Conservation (phyloP, 306 rosid genomes). For the Fagus sylvatica region DNA sequence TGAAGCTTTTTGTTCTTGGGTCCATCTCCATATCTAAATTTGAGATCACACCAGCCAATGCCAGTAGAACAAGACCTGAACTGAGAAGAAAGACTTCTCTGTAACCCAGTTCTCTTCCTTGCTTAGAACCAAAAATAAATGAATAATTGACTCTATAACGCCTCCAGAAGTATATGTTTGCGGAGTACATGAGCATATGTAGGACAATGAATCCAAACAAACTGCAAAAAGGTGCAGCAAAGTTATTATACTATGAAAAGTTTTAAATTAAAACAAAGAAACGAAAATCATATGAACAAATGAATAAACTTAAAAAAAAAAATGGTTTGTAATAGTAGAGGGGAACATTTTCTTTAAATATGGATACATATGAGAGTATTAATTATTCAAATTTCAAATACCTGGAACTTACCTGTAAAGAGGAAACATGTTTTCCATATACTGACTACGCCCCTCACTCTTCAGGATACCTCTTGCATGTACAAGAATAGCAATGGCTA, state of each 20-base stretch:
- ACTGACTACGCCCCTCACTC: slow-evolving; percentile 27
- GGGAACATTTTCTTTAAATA: not conserved
- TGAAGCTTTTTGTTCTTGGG: slow-evolving; percentile 26
- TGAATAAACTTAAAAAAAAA: no score
- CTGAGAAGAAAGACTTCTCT: slow-evolving; percentile 57
- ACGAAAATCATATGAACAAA: no score
- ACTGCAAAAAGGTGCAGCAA: slow-evolving; percentile 40
- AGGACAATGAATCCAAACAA: slow-evolving; percentile 68
- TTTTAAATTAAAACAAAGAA: no score
- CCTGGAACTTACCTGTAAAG: slow-evolving; percentile 59
- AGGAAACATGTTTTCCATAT: slow-evolving; percentile 71
- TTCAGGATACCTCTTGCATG: slow-evolving; percentile 56
- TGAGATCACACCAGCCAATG: slow-evolving; percentile 51
- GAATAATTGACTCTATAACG: slow-evolving; percentile 65
- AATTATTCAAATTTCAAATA: no score
- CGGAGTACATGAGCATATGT: slow-evolving; percentile 54
- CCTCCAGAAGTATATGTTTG: slow-evolving; percentile 64
- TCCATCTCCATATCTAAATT: slow-evolving; percentile 58
- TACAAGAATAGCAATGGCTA: slow-evolving; percentile 45
- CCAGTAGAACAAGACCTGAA: slow-evolving; percentile 42
- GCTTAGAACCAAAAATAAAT: slow-evolving; percentile 74
- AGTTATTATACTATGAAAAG: not conserved
- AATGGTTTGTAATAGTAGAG: not conserved
- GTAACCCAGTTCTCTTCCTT: slow-evolving; percentile 73
- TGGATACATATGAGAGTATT: not conserved